Evolutionary conservation across 106 monocot genomes (phyloP).

Genomic region (Hemerocallis citrina): DNA sequence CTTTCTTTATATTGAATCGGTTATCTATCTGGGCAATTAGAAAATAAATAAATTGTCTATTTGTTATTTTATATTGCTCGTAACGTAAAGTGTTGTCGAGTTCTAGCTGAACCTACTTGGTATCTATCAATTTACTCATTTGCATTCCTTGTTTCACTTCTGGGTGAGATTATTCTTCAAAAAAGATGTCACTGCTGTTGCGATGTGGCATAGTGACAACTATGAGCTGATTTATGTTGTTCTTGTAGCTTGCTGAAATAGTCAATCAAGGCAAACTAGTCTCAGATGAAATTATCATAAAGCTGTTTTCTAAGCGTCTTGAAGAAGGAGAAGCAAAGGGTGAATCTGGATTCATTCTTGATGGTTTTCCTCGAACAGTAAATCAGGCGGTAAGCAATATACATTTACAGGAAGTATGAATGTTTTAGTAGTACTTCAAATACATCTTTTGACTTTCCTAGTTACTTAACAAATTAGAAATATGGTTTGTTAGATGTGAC

Average conservation of each 20-base stretch:
- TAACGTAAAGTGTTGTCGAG: not conserved
- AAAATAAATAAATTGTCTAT: too few relatives aligned
- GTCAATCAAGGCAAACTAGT: conserved; percentile 78
- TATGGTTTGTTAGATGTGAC: too few relatives aligned
- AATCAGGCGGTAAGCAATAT: conserved; percentile 61
- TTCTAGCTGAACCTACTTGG: not conserved
- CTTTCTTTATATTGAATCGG: too few relatives aligned
- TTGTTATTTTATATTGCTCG: too few relatives aligned
- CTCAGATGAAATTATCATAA: conserved; percentile 67
- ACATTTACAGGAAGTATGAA: not conserved
- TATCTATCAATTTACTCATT: not conserved
- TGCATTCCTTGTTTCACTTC: not conserved
- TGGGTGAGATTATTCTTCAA: not conserved
- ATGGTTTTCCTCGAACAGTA: conserved; percentile 75
- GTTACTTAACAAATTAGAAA: too few relatives aligned
- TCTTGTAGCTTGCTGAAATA: conserved; percentile 56
- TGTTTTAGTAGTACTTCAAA: too few relatives aligned
- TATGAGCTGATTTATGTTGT: conserved; percentile 12
- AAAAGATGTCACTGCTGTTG: not conserved
- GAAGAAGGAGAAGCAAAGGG: conserved; percentile 59
- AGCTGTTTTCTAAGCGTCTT: conserved; percentile 59
- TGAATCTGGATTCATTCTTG: conserved; percentile 85
- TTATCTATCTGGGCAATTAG: not conserved
- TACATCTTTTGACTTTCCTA: too few relatives aligned
- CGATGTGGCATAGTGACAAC: not conserved